phyloP scores from a whole-genome alignment of 805 yeast genomes.

The Candida pseudofarinosa region DNA sequence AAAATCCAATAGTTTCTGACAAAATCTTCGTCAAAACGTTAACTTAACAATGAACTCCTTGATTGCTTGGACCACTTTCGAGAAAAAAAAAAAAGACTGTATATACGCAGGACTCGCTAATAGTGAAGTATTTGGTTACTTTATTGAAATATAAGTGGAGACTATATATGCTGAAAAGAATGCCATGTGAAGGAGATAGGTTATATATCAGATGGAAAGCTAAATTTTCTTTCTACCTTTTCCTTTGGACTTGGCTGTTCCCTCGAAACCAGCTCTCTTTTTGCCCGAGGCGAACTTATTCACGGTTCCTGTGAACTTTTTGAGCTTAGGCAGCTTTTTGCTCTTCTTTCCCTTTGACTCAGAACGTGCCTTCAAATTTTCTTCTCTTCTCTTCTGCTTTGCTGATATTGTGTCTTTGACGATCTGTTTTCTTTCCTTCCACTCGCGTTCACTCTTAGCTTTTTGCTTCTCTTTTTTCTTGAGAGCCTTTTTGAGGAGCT shows the following conservation, averaged over 20 bases:
- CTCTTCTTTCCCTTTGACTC: conserved; percentile 81
- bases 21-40: neutral
- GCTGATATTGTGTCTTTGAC: conserved; percentile 73
- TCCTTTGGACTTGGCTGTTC: conserved; percentile 46
- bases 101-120: neutral
- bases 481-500: conserved; percentile 76
- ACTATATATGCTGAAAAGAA: too few species aligned
- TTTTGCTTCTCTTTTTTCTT: conserved; percentile 80
- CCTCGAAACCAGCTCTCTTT: conserved; percentile 90
- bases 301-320: conserved; percentile 56
- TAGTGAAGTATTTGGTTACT: too few species aligned
- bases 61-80: conserved; percentile 1
- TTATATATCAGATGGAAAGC: too few species aligned
- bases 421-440: conserved; percentile 83
- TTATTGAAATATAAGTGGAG: too few species aligned
- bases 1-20: too few species aligned
- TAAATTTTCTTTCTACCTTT: conserved; percentile 19
- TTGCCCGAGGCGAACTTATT: conserved; percentile 30
- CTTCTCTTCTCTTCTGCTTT: conserved; percentile 85
- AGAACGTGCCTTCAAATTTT: conserved; percentile 77
- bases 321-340: conserved; percentile 67
- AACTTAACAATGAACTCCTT: neutral
- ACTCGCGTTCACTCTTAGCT: conserved; percentile 81
- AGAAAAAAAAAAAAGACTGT: neutral
- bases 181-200: too few species aligned